Conservation (phyloP, 495 filamentous ascomycete species). For the Penicillium chermesinum region DNA sequence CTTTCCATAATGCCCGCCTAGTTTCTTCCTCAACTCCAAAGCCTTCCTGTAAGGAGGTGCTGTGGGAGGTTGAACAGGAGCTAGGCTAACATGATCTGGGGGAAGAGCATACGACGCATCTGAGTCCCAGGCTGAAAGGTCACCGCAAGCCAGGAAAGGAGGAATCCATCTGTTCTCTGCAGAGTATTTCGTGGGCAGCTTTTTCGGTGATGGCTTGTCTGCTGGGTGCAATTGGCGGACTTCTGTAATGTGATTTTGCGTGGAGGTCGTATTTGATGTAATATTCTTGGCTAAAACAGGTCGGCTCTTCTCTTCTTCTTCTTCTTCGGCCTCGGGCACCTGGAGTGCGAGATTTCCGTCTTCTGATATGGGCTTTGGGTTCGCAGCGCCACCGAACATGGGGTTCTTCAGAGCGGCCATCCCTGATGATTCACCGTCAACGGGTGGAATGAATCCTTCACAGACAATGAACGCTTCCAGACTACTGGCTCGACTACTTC, state of each 20-base stretch:
- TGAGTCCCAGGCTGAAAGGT: slow-evolving; percentile 88
- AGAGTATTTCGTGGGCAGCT: slow-evolving; percentile 28
- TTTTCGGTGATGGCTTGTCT: slow-evolving; percentile 21
- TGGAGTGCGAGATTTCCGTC: slow-evolving; percentile 62
- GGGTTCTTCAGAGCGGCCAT: slow-evolving; percentile 42
- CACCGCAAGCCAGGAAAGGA: slow-evolving; percentile 91
- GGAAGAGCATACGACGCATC: slow-evolving; percentile 91
- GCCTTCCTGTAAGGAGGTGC: slow-evolving; percentile 92
- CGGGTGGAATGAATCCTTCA: slow-evolving; percentile 66
- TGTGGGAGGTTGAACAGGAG: slow-evolving; percentile 93
- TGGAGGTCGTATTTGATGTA: not conserved
- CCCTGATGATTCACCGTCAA: slow-evolving; percentile 26
- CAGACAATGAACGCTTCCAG: slow-evolving; percentile 96
- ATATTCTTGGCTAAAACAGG: slow-evolving; percentile 14
- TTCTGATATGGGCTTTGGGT: slow-evolving; percentile 28
- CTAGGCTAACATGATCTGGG: slow-evolving; percentile 68
- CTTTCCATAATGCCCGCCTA: slow-evolving; percentile 79
- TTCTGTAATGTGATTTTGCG: slow-evolving; percentile 17
- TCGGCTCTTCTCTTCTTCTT: slow-evolving; percentile 38
- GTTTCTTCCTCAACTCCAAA: slow-evolving; percentile 72
- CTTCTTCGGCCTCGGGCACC: slow-evolving; percentile 47
- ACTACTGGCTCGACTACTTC: slow-evolving; percentile 88
- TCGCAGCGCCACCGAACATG: slow-evolving; percentile 41
- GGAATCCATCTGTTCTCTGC: slow-evolving; percentile 70
- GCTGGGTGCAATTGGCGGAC: slow-evolving; percentile 27